A percentile compares a stretch with the other conserved stretches of the same genome.
phyloP scores from a whole-genome alignment of 75 land plant species.

The Larix kaempferi region DNA sequence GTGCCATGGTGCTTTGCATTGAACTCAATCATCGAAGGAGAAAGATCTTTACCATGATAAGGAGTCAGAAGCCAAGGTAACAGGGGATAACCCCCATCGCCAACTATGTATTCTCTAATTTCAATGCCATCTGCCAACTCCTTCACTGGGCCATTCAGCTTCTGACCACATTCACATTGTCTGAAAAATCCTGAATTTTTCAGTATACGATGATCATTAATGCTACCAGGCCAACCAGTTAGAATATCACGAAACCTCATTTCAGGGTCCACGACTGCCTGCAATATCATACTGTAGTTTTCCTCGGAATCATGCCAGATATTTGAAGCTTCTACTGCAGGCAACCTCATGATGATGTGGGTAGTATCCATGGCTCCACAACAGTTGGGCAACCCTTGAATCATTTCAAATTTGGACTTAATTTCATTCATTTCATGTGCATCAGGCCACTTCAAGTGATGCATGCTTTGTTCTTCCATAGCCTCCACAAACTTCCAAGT shows the following conservation, averaged over 20 bases:
- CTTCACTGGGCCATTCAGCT: conserved; percentile 58
- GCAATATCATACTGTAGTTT: conserved; percentile 90
- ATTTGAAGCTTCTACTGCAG: conserved; percentile 77
- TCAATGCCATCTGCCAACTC: conserved; percentile 28
- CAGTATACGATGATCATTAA: conserved; percentile 54
- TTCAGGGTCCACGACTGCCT: conserved; percentile 72
- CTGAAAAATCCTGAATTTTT: conserved; percentile 66
- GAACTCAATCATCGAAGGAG: conserved; percentile 25
- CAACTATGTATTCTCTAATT: conserved; percentile 75
- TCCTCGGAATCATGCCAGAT: conserved; percentile 82
- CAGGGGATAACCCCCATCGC: conserved; percentile 69
- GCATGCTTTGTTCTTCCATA: conserved; percentile 75
- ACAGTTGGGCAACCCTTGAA: conserved; percentile 73
- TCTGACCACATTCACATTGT: conserved; percentile 59
- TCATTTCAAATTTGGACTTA: conserved; percentile 52
- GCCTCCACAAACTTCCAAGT: conserved; percentile 94
- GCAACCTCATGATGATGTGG: conserved; percentile 85
- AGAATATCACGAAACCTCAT: conserved; percentile 85
- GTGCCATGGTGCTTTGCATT: conserved; percentile 44
- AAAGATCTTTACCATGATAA: conserved; percentile 34
- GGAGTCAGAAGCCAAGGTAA: conserved; percentile 92
- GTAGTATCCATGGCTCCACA: conserved; percentile 94
- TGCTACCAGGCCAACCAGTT: conserved; percentile 90
- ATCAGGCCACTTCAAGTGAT: conserved; percentile 88
- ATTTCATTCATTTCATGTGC: conserved; percentile 44